A percentile compares a stretch with the other conserved stretches of the same genome.
Evolutionary conservation across 345 rosid genomes (phyloP).

Genomic region (Camelina hispida): DNA sequence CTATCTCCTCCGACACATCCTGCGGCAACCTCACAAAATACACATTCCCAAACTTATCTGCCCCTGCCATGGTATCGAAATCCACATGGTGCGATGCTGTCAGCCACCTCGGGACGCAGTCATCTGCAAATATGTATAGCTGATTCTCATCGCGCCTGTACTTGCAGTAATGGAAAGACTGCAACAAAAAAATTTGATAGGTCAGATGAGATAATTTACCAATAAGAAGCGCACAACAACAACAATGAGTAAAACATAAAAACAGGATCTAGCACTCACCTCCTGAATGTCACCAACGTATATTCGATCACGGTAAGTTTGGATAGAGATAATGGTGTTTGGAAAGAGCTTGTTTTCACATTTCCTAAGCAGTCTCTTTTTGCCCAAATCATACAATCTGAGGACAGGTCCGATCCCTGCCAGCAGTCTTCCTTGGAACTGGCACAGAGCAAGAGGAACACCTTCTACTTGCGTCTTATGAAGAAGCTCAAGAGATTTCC

Average conservation of each 20-base stretch:
- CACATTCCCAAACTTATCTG: slow-evolving; percentile 90
- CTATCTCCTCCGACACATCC: slow-evolving; percentile 94
- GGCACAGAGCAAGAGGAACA: slow-evolving; percentile 85
- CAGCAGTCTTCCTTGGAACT: slow-evolving; percentile 94
- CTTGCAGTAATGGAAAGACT: slow-evolving; percentile 99
- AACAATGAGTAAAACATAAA: background rate
- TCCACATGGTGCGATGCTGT: slow-evolving; percentile 87
- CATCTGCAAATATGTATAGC: slow-evolving; percentile 92
- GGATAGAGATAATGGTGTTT: slow-evolving; percentile 72
- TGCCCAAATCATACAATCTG: slow-evolving; percentile 91
- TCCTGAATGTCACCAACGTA: slow-evolving; percentile 93
- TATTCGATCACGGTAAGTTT: slow-evolving; percentile 91
- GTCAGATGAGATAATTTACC: background rate
- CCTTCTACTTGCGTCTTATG: slow-evolving; percentile 98
- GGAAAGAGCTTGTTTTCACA: slow-evolving; percentile 98
- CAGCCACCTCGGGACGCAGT: slow-evolving; percentile 92
- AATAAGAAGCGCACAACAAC: background rate
- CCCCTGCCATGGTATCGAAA: slow-evolving; percentile 96
- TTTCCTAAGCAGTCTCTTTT: slow-evolving; percentile 87
- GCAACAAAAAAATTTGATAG: slow-evolving; percentile 31
- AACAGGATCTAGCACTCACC: slow-evolving; percentile 50
- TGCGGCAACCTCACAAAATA: slow-evolving; percentile 87
- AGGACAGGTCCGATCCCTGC: slow-evolving; percentile 92
- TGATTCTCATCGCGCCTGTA: slow-evolving; percentile 97
- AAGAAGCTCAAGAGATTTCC: slow-evolving; percentile 81